These are phyloP conservation scores for Candida maesae DNA, from an alignment of 805 yeast genomes.

Conservation along the genomic window DNA sequence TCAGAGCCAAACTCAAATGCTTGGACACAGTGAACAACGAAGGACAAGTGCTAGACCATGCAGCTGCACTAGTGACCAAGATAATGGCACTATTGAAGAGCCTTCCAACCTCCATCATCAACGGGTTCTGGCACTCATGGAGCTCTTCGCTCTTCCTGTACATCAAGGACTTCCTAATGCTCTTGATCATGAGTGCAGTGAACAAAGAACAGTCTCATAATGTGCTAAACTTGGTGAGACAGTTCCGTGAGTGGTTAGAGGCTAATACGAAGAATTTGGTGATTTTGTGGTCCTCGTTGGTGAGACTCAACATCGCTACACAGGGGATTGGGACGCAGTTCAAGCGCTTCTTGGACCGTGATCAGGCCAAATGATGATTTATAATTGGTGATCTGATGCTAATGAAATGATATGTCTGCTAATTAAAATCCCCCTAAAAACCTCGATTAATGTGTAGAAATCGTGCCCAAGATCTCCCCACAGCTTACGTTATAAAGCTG, in stretches of 20 bases:
- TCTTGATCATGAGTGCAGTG: slow-evolving; percentile 6
- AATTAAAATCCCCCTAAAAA: not conserved
- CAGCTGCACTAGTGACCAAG: not conserved
- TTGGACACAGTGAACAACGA: slow-evolving; percentile 3
- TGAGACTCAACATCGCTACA: slow-evolving; percentile 14
- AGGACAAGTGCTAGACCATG: slow-evolving; percentile 4
- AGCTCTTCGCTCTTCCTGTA: slow-evolving; percentile 12
- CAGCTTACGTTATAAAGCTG: too few relatives aligned
- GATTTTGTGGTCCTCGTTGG: slow-evolving; percentile 12
- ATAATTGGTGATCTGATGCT: not conserved
- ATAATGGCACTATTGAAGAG: slow-evolving; percentile 1
- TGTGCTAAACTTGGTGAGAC: slow-evolving; percentile 7
- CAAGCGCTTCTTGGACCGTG: slow-evolving; percentile 2
- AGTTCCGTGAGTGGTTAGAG: slow-evolving; percentile 15
- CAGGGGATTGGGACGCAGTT: slow-evolving; percentile 16
- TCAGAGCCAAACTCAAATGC: slow-evolving; percentile 10
- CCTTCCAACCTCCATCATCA: slow-evolving; percentile 1
- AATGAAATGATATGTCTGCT: not conserved
- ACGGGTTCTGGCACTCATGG: slow-evolving; percentile 15
- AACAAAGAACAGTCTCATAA: slow-evolving; percentile 7
- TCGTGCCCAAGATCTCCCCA: too few relatives aligned
- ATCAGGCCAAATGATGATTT: not conserved
- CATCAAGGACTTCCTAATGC: slow-evolving; percentile 11
- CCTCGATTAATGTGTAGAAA: too few relatives aligned
- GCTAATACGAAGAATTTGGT: slow-evolving; percentile 7